Conservation (phyloP, 2,329 filamentous ascomycete genomes). For the Hyphodiscus sp. region DNA sequence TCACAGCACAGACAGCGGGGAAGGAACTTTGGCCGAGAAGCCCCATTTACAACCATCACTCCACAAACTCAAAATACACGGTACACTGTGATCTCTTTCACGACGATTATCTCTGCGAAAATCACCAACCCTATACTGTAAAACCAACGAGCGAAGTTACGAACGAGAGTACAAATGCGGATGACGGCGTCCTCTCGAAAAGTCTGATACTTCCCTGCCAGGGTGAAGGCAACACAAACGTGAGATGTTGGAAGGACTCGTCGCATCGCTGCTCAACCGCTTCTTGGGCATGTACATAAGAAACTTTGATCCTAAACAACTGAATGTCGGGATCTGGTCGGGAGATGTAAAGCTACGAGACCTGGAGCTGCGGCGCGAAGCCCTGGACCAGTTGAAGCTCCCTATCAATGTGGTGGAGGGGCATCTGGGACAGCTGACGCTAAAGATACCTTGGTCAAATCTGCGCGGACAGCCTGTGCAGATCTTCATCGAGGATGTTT, state of each 20-base stretch:
- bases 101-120: constrained; percentile 1
- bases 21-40: constrained; percentile 8
- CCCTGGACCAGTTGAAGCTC: constrained; percentile 92
- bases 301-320: constrained; percentile 96
- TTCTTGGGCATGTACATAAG: constrained; percentile 99
- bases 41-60: not conserved
- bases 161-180: constrained; percentile 11
- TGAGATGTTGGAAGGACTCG: constrained; percentile 93
- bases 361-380: constrained; percentile 87
- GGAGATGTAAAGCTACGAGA: constrained; percentile 94
- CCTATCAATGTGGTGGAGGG: constrained; percentile 96
- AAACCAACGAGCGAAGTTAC: constrained; percentile 16
- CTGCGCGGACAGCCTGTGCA: constrained; percentile 89
- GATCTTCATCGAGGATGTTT: constrained; percentile 95
- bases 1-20: constrained; percentile 8
- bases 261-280: constrained; percentile 94
- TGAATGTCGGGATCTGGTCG: constrained; percentile 98
- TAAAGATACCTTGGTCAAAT: constrained; percentile 97
- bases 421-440: constrained; percentile 83
- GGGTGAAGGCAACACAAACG: constrained; percentile 61
- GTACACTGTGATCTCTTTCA: not conserved
- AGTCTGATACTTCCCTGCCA: constrained; percentile 46
- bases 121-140: constrained; percentile 1
- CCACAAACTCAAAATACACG: not conserved
- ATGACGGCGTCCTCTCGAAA: constrained; percentile 14